Base-by-base conservation (phyloP, 768 basidiomycete genomes). In the Aureoboletus auriporus region DNA sequence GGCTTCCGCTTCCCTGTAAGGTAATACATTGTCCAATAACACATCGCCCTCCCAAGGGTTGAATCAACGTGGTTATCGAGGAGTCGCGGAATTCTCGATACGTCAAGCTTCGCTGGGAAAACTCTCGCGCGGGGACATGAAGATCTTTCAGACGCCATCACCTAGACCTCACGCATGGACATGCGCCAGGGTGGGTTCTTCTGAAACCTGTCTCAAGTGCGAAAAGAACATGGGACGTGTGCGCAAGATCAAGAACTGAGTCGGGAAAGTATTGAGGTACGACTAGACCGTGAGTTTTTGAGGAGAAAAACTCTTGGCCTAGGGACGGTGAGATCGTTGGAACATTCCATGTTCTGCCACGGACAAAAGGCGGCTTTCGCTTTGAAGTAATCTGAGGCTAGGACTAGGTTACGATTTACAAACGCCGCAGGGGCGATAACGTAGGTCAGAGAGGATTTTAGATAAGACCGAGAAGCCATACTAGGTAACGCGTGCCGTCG, bases 321-420 rank as follows among this genome's bases (percentile, higher is more conserved):
- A 44, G 46, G 46, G 30, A 58, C 31, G 20, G 17, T 26, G 28
- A 23, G 28, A 40, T 31, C 23, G 17, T 14, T 28, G 23, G 36
- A 5, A 14, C 27, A 23, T 9, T 23, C 28, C 34, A 17, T 17
- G 6, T 37, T 12, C 16, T 29, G 40, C 13, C 26, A 51, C 33
- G 60, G 60, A 13, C 17, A 13, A 43, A 41, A 27, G 7, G 40
- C 17, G 53, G 60, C 27, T 41, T 29, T 42, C n/a, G 36, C 38
- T 23, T 23, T 23, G 20, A 4, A 23, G 20, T 4, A 23, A 23
- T 23, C 20, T 23, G 20, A 23, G 20, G 20, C 20, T 23, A 23
- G 20, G 20, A 23, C 20, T 23, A 23, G 20, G 20, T 23, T 30
- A 1, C 5, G 11, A 31, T 31, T 31, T 47, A 49, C 34, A 40